A percentile compares a stretch with the other conserved stretches of the same genome.
phyloP scores from a whole-genome alignment of 371 early-diverging fungal genomes.

The Entomophthora muscae region DNA sequence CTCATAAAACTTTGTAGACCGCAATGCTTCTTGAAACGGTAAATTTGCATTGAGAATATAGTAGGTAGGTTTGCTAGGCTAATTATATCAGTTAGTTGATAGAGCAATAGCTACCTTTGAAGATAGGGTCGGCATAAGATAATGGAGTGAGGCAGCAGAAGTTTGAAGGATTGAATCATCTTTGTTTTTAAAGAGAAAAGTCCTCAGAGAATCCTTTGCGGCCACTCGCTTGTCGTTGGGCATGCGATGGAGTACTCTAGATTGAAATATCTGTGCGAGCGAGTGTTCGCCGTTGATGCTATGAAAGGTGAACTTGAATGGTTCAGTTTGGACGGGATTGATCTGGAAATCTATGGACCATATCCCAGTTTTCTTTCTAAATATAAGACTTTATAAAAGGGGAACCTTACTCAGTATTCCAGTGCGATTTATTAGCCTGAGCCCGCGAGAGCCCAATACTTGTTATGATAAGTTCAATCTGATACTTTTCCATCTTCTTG shows the following conservation, averaged over 20 bases:
- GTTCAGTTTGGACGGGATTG: not conserved
- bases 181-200: not conserved
- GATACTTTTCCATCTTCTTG: not conserved
- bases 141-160: not conserved
- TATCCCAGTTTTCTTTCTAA: not conserved
- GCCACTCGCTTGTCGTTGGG: not conserved
- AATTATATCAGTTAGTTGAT: not conserved
- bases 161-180: not conserved
- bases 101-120: not conserved
- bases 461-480: not conserved
- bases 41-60: not conserved
- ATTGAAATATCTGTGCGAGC: not conserved
- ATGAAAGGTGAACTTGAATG: not conserved
- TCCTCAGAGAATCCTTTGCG: not conserved
- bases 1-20: not conserved
- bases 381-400: too few relatives aligned
- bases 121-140: not conserved
- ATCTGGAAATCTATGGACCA: not conserved
- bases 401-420: too few relatives aligned
- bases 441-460: not conserved
- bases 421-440: not conserved
- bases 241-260: not conserved
- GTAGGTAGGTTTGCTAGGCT: not conserved
- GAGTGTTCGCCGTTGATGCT: not conserved
- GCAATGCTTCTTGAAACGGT: slow-evolving; percentile 1